These are phyloP conservation scores for Sporisorium sorghi DNA, from an alignment of 1,284 basidiomycete genomes.

Conservation along the genomic window DNA sequence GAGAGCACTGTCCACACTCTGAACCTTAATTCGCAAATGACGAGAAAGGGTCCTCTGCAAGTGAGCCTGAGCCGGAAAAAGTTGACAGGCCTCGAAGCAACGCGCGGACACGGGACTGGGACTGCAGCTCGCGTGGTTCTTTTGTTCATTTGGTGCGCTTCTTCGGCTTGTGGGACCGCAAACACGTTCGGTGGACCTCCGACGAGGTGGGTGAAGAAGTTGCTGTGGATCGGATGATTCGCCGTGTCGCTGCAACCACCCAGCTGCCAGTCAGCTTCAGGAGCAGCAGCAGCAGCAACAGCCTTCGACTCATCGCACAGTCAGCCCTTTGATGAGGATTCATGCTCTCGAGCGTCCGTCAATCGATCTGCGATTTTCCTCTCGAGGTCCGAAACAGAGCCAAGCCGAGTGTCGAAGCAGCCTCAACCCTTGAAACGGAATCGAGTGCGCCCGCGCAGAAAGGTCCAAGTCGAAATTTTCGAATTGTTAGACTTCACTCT, in stretches of 20 bases:
- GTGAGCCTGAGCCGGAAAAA: constrained; percentile 4
- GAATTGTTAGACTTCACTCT: background rate
- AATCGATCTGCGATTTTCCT: background rate
- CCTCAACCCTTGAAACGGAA: no score
- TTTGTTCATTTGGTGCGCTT: background rate
- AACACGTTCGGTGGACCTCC: no score
- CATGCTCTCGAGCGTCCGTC: background rate
- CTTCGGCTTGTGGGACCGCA: background rate
- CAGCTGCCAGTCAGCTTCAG: background rate
- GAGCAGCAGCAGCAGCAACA: background rate
- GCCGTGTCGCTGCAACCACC: no score
- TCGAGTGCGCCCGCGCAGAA: no score
- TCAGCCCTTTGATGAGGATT: background rate
- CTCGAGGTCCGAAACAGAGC: background rate
- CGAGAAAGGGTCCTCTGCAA: background rate
- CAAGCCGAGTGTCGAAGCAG: background rate
- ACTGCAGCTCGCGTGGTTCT: background rate
- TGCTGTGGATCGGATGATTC: no score
- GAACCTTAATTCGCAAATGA: no score
- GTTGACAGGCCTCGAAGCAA: background rate
- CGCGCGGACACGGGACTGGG: background rate
- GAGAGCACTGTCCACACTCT: no score
- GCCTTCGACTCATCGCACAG: background rate
- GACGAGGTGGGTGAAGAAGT: no score
- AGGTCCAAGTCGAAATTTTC: no score